Base-by-base conservation (phyloP, 2,329 filamentous ascomycete species). In the Dactylellina leptospora region DNA sequence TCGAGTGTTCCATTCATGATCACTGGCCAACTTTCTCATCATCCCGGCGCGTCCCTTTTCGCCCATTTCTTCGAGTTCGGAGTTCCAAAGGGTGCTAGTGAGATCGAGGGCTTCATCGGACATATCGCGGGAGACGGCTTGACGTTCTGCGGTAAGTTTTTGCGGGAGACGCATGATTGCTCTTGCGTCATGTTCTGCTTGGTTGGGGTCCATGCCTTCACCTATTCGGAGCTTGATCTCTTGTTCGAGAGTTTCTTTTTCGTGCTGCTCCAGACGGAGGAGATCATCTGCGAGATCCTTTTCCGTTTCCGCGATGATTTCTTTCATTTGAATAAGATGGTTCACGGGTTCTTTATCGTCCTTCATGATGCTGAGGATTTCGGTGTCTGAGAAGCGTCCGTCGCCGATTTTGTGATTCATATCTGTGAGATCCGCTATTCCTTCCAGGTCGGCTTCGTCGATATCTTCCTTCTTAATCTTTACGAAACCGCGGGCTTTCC, bases 131-230 rank as follows among this genome's bases (percentile, higher is more conserved):
- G 68, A 64, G 30, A 72, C 45, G n/a, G 44, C 28, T 48, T 50
- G 36, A 45, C 68, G 58, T 10, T 55, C 42, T 11, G 55, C 28
- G 5, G 68, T 72, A 22, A 53, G 68, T 36, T 59, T 54, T 25
- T 72, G 68, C 3, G 68, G 68, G 2, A 72, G 45, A 28, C 68
- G 68, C 68, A 72, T 72, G 38, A 72, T 51, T 4, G 68, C 68
- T 20, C 68, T 61, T 22, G 68, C 59, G 25, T 72, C 68, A 25
- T 72, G 68, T 33, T 72, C 68, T n/a, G 68, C 68, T 54, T 72
- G 25, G 18, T 72, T 53, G 1, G 45, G 36, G 1, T 44, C 18
- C 40, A 64, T 38, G 18, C 68, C 68, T 40, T 64, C 45, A 9
- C 36, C 59, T 23, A 64, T 47, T 28, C 68, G 68, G 30, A 64